phyloP scores from a whole-genome alignment of 2,329 filamentous ascomycete genomes.

The Talaromyces sp. region DNA sequence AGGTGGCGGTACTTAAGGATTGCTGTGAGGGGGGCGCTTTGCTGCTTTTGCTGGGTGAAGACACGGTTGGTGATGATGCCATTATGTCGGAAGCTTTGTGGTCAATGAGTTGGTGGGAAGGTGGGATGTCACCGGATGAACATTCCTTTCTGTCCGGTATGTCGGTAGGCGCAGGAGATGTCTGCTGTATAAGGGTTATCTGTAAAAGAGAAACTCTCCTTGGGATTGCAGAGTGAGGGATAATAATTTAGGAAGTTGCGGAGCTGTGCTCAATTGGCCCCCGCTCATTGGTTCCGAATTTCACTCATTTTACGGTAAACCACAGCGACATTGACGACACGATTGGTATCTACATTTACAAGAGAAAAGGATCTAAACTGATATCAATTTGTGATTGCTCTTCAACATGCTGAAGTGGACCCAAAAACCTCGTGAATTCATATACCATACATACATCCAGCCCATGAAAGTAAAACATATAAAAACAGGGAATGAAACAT shows the following conservation, averaged over 20 bases:
- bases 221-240: background rate
- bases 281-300: background rate
- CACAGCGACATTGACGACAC: background rate
- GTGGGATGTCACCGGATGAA: background rate
- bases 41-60: slow-evolving; percentile 8
- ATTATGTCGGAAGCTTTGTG: background rate
- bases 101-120: background rate
- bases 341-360: background rate
- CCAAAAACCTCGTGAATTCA: slow-evolving; percentile 10
- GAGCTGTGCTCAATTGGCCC: slow-evolving; percentile 1
- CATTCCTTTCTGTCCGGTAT: background rate
- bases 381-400: background rate
- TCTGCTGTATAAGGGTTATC: background rate
- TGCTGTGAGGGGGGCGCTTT: slow-evolving; percentile 4
- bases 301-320: background rate
- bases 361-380: background rate
- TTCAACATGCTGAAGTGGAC: background rate
- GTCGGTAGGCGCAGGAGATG: background rate
- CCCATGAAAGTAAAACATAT: slow-evolving; percentile 1
- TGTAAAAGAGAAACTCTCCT: background rate
- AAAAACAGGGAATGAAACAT: slow-evolving; percentile 1
- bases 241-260: background rate
- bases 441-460: slow-evolving; percentile 13
- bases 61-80: slow-evolving; percentile 11
- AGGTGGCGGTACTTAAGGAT: background rate